Evolutionary conservation across 768 basidiomycete species (phyloP).

Genomic region (Coprinopsis marcescibilis): DNA sequence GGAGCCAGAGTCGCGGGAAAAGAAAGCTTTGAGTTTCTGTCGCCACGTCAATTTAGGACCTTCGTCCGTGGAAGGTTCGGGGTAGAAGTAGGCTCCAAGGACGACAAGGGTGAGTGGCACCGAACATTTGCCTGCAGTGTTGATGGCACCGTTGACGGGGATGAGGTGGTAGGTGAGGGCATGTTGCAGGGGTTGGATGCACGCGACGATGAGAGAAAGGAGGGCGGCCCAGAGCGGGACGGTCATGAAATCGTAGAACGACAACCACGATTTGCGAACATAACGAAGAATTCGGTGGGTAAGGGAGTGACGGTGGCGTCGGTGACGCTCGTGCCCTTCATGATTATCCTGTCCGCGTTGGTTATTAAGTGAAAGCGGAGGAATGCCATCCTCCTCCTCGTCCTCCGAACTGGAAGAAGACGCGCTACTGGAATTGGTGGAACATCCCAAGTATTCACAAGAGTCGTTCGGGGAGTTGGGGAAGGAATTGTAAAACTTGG

Average conservation of each 20-base stretch:
- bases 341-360: background rate
- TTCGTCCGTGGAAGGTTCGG: conserved; percentile 23
- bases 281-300: conserved; percentile 1
- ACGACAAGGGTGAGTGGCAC: conserved; percentile 89
- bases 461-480: conserved; percentile 52
- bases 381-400: conserved; percentile 18
- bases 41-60: background rate
- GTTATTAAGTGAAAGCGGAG: background rate
- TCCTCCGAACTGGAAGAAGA: conserved; percentile 19
- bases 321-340: background rate
- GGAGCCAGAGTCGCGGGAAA: too few species aligned
- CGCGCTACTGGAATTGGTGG: conserved; percentile 17
- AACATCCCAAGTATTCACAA: conserved; percentile 25
- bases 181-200: conserved; percentile 70
- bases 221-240: conserved; percentile 81
- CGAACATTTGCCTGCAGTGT: conserved; percentile 65
- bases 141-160: conserved; percentile 64
- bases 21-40: background rate
- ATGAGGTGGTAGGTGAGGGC: conserved; percentile 56
- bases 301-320: background rate
- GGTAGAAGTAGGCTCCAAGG: conserved; percentile 88
- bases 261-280: conserved; percentile 26
- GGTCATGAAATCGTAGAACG: conserved; percentile 75
- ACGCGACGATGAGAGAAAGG: conserved; percentile 69
- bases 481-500: conserved; percentile 58